Conservation (phyloP, 2,329 filamentous ascomycete genomes). For the Davidsoniella neocaledoniae region DNA sequence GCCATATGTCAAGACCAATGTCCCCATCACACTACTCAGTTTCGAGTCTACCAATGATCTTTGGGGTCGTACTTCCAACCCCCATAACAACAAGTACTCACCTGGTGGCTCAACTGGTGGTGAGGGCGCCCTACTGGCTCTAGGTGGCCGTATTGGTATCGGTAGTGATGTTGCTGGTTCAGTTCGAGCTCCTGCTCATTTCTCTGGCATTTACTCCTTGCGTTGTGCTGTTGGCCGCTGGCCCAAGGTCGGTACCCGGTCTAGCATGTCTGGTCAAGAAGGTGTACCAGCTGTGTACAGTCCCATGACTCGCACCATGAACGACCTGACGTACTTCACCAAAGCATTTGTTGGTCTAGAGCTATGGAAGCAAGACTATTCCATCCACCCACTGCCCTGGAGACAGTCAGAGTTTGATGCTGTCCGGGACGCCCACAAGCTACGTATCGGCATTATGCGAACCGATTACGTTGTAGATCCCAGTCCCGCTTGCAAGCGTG, state of each 20-base stretch:
- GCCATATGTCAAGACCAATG: slow-evolving; percentile 83
- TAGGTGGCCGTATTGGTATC: slow-evolving; percentile 73
- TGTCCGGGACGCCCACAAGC: slow-evolving; percentile 40
- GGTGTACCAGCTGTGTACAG: slow-evolving; percentile 79
- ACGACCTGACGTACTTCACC: slow-evolving; percentile 73
- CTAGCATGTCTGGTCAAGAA: slow-evolving; percentile 85
- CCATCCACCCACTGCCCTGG: slow-evolving; percentile 75
- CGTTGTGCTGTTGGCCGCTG: slow-evolving; percentile 79
- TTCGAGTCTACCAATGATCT: slow-evolving; percentile 67
- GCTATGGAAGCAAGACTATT: slow-evolving; percentile 79
- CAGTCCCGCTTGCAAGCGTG: slow-evolving; percentile 65
- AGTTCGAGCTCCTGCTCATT: slow-evolving; percentile 74
- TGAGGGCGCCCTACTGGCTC: slow-evolving; percentile 65
- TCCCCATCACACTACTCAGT: slow-evolving; percentile 71
- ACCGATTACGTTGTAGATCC: slow-evolving; percentile 75
- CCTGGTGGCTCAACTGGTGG: slow-evolving; percentile 82
- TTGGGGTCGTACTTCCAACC: slow-evolving; percentile 72
- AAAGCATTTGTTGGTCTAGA: slow-evolving; percentile 60
- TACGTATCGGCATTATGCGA: slow-evolving; percentile 61
- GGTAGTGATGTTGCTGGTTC: slow-evolving; percentile 85
- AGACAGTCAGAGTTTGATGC: slow-evolving; percentile 41
- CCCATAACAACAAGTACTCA: slow-evolving; percentile 68
- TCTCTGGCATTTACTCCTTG: slow-evolving; percentile 73
- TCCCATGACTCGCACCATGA: slow-evolving; percentile 76
- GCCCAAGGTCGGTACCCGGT: slow-evolving; percentile 70